A percentile compares a stretch with the other conserved stretches of the same genome.
Conservation (phyloP, 768 basidiomycete genomes). For the Paxillus involutus region DNA sequence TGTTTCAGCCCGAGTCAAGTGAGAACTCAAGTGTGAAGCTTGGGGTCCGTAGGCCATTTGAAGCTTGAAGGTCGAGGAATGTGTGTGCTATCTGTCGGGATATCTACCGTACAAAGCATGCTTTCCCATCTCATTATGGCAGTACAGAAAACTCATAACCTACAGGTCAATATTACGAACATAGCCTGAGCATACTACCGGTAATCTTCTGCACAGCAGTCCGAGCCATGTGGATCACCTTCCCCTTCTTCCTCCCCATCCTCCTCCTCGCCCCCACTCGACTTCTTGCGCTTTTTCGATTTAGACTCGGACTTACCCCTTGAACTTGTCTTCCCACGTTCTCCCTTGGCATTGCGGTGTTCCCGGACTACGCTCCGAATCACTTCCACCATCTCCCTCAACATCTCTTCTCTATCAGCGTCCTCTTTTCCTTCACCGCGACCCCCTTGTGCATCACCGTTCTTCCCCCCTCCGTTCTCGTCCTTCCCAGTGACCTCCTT, state of each 20-base stretch:
- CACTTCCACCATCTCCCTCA: constrained; percentile 10
- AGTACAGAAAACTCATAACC: too few relatives aligned
- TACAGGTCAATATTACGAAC: too few relatives aligned
- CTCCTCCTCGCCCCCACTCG: constrained; percentile 8
- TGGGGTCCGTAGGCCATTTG: too few relatives aligned
- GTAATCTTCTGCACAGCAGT: background rate
- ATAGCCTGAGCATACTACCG: background rate
- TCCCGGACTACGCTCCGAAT: constrained; percentile 14
- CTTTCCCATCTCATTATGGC: too few relatives aligned
- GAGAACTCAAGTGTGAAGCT: too few relatives aligned
- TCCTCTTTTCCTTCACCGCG: background rate
- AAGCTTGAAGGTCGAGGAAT: too few relatives aligned
- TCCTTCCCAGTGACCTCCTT: too few relatives aligned
- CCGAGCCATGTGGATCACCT: background rate
- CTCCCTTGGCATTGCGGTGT: constrained; percentile 11
- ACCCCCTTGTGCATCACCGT: too few relatives aligned
- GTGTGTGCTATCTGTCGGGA: too few relatives aligned
- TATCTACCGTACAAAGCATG: too few relatives aligned
- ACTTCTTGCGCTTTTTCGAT: constrained; percentile 6
- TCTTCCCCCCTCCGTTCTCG: too few relatives aligned
- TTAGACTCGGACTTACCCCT: constrained; percentile 1
- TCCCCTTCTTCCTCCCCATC: constrained; percentile 10
- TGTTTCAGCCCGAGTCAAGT: too few relatives aligned
- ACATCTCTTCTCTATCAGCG: background rate
- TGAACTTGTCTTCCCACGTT: background rate